Evolutionary conservation across 2,329 filamentous ascomycete species (phyloP), one percentile per base, ranked within the genome.

Genomic region (Aspergillus ibericus): DNA sequence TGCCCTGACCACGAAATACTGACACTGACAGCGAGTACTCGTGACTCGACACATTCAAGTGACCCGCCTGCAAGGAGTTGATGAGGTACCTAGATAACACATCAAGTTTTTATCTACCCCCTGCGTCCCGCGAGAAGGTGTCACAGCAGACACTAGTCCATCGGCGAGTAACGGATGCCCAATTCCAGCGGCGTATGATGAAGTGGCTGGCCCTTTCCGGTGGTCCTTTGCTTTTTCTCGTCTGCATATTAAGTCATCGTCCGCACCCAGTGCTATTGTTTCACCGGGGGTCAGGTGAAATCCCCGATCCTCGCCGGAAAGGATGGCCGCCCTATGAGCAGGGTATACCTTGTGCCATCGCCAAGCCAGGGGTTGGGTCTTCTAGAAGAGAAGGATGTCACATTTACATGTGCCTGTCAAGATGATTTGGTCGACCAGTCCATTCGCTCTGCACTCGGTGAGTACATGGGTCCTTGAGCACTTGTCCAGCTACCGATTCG

Each of bases 171-270:
- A 47, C 22, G 29, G 15, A 27, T 12, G 13, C 13, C 20, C 42
- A 13, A n/a, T 47, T 9, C 13, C 25, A 20, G 42, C 20, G 16
- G 9, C n/a, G 22, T 47, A 47, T 29, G 42, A 25, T 47, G 42
- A 15, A n/a, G 42, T 47, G 25, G 42, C 42, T 47, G 25, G 22
- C 22, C 42, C 10, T 29, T 47, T 25, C 20, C 22, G 25, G 42
- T 5, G 15, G 20, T 22, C 34, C 20, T 25, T 52, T 52, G 34
- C 22, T 40, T 36, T 52, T 52, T 40, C 4, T 5, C 35, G 32
- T 25, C 50, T 53, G 50, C 50, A 53, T 34, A 42, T 53, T 10
- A 35, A 29, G 50, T 53, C 50, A 53, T 53, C 35, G 18, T 15
- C 35, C 5, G 9, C 15, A 13, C 29, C 50, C 22, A 15, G 5